Evolutionary conservation across 2,329 filamentous ascomycete species (phyloP), one percentile per base, ranked within the genome.

Genomic region (Akanthomyces lecanii): DNA sequence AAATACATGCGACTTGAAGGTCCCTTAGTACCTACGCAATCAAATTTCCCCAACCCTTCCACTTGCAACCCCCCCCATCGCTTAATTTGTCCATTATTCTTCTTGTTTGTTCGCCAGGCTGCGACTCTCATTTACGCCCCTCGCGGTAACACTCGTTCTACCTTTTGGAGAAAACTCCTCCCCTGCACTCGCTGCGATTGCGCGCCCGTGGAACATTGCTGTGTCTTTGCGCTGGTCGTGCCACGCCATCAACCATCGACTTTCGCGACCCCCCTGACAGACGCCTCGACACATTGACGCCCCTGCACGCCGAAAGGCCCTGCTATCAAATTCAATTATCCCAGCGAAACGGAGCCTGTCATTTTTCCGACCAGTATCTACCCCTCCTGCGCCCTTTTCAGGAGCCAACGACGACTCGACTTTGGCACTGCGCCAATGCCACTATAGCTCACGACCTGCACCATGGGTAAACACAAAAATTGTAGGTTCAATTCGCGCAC

Each of bases 381-480:
- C 14, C 30, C 11, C 21, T 40, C 33, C 18, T 21, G 10, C 23
- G 3, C 33, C 12, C 14, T 23, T 16, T 25, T 16, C 47, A 23
- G 16, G 28, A 53, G 48, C 45, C 36, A 44, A 28, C 36, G 36
- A 36, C 58, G 8, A 51, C n/a, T 28, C 30, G 40, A 28, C 8
- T 5, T 12, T 40, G n/a, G 28, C n/a, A 38, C 44, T 55, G 18
- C 51, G 42, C 48, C 48, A 50, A 62, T 62, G 60, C 52, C 42
- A 18, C 51, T 50, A 30, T 55, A 50, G 33, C 33, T 3, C 33
- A 55, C 42, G 8, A 23, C n/a, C 28, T 62, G n/a, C 51, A 44
- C 36, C 54, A 63, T 63, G 61, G 61, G 61, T 18, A 63, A 59
- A 44, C 23, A 44, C 65, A 76, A 76, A 69, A 71, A 75, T 68